Conservation (phyloP, 2,329 filamentous ascomycete genomes). For the Immersiporthe knoxdaviesiana region DNA sequence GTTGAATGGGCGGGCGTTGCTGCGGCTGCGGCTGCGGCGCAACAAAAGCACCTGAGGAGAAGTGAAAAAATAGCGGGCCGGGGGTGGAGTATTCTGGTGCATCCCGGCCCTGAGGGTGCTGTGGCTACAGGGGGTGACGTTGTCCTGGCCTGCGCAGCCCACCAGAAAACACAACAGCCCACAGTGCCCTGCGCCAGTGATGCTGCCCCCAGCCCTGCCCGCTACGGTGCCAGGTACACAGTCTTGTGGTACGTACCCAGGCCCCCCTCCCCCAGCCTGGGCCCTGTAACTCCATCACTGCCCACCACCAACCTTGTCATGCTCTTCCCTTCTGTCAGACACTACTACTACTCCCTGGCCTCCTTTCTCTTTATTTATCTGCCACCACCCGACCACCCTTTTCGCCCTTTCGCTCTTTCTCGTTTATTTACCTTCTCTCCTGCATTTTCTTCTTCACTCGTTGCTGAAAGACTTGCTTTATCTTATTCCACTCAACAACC, state of each 20-base stretch:
- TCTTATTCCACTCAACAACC: too few relatives aligned
- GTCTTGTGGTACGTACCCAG: background rate
- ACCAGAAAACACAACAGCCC: too few relatives aligned
- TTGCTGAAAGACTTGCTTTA: background rate
- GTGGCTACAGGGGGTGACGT: conserved; percentile 14
- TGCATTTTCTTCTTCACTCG: background rate
- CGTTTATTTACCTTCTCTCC: background rate
- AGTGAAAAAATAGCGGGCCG: background rate
- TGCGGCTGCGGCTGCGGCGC: conserved; percentile 10
- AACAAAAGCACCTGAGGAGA: conserved; percentile 12
- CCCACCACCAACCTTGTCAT: background rate
- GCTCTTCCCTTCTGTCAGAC: background rate
- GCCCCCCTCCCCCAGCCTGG: background rate
- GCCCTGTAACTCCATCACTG: background rate
- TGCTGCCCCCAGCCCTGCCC: background rate
- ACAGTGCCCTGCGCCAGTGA: too few relatives aligned
- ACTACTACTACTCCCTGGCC: background rate
- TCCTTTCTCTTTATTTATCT: conserved; percentile 10
- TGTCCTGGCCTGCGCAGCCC: background rate
- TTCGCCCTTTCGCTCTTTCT: background rate
- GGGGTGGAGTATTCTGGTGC: background rate
- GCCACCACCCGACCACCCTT: background rate
- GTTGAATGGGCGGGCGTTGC: background rate
- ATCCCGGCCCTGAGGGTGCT: background rate
- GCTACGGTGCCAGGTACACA: background rate